phyloP scores from a whole-genome alignment of 1,139 yeast species.

The Debaryomyces psychrophilus region DNA sequence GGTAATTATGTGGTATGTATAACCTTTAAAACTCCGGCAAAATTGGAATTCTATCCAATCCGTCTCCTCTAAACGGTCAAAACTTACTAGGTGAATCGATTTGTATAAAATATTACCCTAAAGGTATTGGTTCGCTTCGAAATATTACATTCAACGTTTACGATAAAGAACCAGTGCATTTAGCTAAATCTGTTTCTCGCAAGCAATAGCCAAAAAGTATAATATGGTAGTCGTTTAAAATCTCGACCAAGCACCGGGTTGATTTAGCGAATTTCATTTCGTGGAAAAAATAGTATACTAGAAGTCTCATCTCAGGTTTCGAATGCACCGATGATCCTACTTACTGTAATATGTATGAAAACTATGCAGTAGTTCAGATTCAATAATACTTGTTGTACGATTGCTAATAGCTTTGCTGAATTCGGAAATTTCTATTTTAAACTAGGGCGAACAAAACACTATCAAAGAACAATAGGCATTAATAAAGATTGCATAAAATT shows the following conservation, averaged over 20 bases:
- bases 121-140: background rate
- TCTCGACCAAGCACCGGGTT: too few species aligned
- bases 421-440: conserved; percentile 8
- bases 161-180: background rate
- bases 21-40: background rate
- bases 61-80: background rate
- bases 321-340: too few species aligned
- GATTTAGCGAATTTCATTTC: too few species aligned
- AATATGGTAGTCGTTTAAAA: background rate
- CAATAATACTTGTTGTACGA: background rate
- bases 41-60: background rate
- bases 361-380: background rate
- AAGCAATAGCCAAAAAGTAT: background rate
- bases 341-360: background rate
- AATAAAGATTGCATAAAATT: background rate
- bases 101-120: background rate
- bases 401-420: conserved; percentile 9
- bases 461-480: background rate
- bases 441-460: background rate
- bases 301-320: too few species aligned
- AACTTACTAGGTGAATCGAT: too few species aligned
- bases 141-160: background rate
- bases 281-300: too few species aligned
- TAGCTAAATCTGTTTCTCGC: background rate
- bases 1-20: background rate